phyloP scores from a whole-genome alignment of 208 protist species.

The Vickermania ingenoplastis region DNA sequence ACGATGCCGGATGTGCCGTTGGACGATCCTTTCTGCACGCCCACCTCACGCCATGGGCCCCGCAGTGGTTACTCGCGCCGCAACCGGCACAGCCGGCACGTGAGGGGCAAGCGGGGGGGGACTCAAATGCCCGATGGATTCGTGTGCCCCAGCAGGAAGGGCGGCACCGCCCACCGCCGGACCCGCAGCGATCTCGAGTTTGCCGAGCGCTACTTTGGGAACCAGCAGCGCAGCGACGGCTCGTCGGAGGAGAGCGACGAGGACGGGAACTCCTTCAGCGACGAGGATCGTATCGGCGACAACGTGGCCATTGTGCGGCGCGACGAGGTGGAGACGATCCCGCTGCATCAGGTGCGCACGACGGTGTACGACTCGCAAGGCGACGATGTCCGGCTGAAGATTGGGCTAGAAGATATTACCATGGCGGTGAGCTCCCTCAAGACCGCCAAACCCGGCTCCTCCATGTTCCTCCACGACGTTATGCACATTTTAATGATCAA shows the following conservation, averaged over 20 bases:
- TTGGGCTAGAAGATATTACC: slow-evolving; percentile 54
- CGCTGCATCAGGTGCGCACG: slow-evolving; percentile 68
- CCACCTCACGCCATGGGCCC: not conserved
- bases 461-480: slow-evolving; percentile 67
- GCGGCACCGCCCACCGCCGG: not conserved
- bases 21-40: not conserved
- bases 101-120: no score
- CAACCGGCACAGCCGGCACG: not conserved
- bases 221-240: not conserved
- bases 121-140: no score
- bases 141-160: slow-evolving; percentile 12
- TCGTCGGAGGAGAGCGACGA: not conserved
- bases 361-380: slow-evolving; percentile 80
- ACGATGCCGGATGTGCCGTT: not conserved
- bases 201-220: no score
- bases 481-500: slow-evolving; percentile 58
- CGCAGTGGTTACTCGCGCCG: no score
- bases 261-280: slow-evolving; percentile 12
- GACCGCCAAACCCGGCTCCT: slow-evolving; percentile 2
- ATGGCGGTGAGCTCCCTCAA: slow-evolving; percentile 42
- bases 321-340: slow-evolving; percentile 60
- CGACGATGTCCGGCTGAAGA: slow-evolving; percentile 51
- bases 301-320: slow-evolving; percentile 70
- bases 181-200: not conserved
- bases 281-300: slow-evolving; percentile 49